Percentiles rank a stretch among this genome's conserved stretches.
Evolutionary conservation across 2,329 filamentous ascomycete species (phyloP).

Genomic region (Macrophomina pseudophaseolina): DNA sequence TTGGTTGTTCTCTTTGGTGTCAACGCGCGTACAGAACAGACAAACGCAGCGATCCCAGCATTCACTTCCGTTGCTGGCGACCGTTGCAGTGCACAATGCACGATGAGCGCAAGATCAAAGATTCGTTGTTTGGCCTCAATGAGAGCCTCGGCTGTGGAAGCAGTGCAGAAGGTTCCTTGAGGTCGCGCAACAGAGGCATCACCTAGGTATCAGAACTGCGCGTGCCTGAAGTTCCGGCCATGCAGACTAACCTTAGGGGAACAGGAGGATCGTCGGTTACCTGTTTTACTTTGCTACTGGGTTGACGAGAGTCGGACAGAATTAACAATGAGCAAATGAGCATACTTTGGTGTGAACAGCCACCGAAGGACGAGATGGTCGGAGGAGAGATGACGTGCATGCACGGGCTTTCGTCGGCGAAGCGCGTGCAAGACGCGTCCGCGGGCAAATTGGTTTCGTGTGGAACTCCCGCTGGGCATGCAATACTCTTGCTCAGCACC

Average conservation of each 20-base stretch:
- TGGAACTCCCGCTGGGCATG: background rate
- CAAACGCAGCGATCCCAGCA: constrained; percentile 11
- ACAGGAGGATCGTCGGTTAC: background rate
- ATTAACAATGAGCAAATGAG: background rate
- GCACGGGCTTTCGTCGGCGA: background rate
- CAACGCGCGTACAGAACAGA: constrained; percentile 16
- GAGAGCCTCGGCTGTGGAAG: constrained; percentile 15
- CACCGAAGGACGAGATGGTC: background rate
- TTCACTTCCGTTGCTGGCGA: constrained; percentile 3
- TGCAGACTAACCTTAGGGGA: constrained; percentile 25
- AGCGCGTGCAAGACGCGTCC: constrained; percentile 2
- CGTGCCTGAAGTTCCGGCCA: background rate
- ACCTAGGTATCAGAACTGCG: constrained; percentile 24
- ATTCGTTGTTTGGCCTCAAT: background rate
- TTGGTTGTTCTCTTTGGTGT: background rate
- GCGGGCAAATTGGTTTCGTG: constrained; percentile 18
- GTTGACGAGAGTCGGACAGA: background rate
- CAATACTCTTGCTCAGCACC: background rate
- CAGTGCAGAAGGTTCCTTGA: constrained; percentile 15
- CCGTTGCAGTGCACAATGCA: constrained; percentile 14
- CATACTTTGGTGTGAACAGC: background rate
- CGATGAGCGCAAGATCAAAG: constrained; percentile 22
- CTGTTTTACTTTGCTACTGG: background rate
- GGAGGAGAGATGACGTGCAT: background rate
- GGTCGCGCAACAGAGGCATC: background rate